Evolutionary conservation across 495 filamentous ascomycete genomes (phyloP), one percentile per base, ranked within the genome.

Genomic region (Talaromyces ruber): DNA sequence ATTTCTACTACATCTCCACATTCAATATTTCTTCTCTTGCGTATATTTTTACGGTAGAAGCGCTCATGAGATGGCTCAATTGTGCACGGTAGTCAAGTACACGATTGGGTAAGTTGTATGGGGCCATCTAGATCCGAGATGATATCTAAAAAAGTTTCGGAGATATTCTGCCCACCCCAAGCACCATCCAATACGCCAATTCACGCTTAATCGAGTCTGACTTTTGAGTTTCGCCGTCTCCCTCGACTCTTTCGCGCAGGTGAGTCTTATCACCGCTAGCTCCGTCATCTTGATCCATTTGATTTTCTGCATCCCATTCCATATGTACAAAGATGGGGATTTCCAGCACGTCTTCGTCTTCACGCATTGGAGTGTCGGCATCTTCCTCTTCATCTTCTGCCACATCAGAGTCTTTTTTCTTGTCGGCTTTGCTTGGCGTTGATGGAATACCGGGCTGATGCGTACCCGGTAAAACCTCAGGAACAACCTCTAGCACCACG

Each of bases 131-230:
- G n/a, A n/a, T n/a, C n/a, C 16, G 24, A 28, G 22, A 28, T 26
- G 24, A 54, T 14, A 50, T 2, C 28, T 37, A 60, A 9, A 52
- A 52, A 18, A 60, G 26, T 24, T 60, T 60, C 16, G 59, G 25
- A 22, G 59, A 60, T 47, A 97, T 91, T 70, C 85, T 86, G 29
- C 94, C 94, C 50, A 96, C 81, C 6, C 93, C 93, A 52, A 98
- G 76, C 28, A 95, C 93, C 80, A 88, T 88, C 93, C 94, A 98
- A 80, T 95, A 97, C 63, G 91, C 91, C 77, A 97, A 74, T 73
- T 97, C 92, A 66, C 88, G 85, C 73, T 83, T 88, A 67, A 78
- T 71, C 58, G 68, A 71, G 62, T 78, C 75, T 12, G 69, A 67
- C 53, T 83, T 85, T 65, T 76, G 82, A 14, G 70, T 75, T 5